Evolutionary conservation across 202 grass and related monocot species (phyloP), one percentile per base, ranked within the genome.

Genomic region (Zizania palustris): DNA sequence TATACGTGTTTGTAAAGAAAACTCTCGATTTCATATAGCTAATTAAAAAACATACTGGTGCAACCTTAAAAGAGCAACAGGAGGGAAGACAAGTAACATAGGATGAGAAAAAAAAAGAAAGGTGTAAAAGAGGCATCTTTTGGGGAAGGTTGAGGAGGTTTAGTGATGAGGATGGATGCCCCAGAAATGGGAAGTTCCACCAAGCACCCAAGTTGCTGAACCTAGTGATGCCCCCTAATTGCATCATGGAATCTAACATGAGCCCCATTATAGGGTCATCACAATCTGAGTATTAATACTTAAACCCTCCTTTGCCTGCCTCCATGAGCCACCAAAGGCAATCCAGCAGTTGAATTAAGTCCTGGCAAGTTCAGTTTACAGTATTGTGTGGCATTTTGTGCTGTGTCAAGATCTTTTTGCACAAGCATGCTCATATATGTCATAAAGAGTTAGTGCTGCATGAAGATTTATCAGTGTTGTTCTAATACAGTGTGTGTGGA

Each of bases 231-330:
- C 72, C 65, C 69, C 80, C 87, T 66, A 58, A 16, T 87, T 87
- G 88, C 84, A 90, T 90, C 84, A 88, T 81, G 83, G 88, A 90
- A 88, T 88, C 80, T 84, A 77, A 67, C 45, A 65, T 79, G 67
- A 88, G 14, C 72, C 64, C 80, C 71, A 84, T 84, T 81, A 81
- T 66, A 84, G 86, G 81, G 58, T 38, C 80, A 84, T 88, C 80
- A 51, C 50, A 66, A 61, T 33, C 33, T 38, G 63, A 56, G 34
- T 58, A 75, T 80, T 55, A 55, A 28, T 88, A 88, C 49, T 84
- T 84, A 81, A 88, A 72, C 80, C 72, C 3, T 73, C 48, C 3
- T 76, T n/a, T n/a, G n/a, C n/a, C n/a, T 55, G 43, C 12, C 72
- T 80, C 67, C 61, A 61, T 81, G 59, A 88, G 60, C 28, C 53